Conservation (phyloP, 139 green algal genomes). For the Coelastrella sp. region DNA sequence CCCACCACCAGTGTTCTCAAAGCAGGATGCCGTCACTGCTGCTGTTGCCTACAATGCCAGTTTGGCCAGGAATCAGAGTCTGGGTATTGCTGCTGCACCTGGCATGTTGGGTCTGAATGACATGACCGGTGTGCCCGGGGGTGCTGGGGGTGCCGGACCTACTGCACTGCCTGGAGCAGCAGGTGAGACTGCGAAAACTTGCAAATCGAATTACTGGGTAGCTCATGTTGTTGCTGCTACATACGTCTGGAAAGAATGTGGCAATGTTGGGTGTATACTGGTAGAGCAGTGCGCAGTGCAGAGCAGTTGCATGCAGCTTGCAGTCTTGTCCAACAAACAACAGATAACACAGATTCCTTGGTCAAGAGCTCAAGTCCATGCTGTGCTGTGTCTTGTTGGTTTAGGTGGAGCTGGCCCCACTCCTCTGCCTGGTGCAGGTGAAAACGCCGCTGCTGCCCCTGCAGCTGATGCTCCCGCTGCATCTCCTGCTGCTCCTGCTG, state of each 20-base stretch:
- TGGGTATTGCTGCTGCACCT: slow-evolving; percentile 29
- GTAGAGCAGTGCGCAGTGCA: too few species aligned
- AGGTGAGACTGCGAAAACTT: too few species aligned
- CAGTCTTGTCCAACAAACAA: too few species aligned
- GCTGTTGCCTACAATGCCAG: slow-evolving; percentile 41
- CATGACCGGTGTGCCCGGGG: not conserved
- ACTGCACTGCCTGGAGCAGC: not conserved
- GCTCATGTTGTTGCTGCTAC: too few species aligned
- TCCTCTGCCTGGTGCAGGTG: not conserved
- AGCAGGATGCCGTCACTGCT: slow-evolving; percentile 24
- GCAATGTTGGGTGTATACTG: too few species aligned
- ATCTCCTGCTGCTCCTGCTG: not conserved
- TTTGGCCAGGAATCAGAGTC: slow-evolving; percentile 15
- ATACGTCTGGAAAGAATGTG: too few species aligned
- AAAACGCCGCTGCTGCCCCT: not conserved
- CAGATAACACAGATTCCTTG: too few species aligned
- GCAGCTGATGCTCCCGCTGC: not conserved
- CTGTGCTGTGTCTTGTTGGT: not conserved
- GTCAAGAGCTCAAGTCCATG: too few species aligned
- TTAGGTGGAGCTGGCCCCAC: not conserved
- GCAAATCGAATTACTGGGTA: too few species aligned
- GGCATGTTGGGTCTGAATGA: slow-evolving; percentile 10
- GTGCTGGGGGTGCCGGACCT: not conserved
- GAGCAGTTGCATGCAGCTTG: too few species aligned
- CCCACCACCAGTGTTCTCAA: slow-evolving; percentile 63